phyloP scores from a whole-genome alignment of 139 green algal species.

The Coelastrella sp. region DNA sequence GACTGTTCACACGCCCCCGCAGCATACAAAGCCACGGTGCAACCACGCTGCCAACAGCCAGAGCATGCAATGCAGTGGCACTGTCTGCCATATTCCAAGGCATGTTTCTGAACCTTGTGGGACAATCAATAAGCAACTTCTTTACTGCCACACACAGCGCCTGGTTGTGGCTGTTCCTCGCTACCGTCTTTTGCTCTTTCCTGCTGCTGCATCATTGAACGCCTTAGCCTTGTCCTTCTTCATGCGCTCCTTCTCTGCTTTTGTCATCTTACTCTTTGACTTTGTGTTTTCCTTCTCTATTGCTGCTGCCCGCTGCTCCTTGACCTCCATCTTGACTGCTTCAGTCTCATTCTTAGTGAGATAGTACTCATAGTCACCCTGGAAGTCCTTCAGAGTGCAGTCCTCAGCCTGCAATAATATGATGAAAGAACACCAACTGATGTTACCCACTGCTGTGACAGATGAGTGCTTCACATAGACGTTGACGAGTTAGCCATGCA shows the following conservation, averaged over 20 bases:
- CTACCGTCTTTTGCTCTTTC: conserved; percentile 42
- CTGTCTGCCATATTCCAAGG: too few relatives aligned
- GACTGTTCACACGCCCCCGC: too few relatives aligned
- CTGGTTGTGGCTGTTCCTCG: neutral
- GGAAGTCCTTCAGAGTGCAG: conserved; percentile 86
- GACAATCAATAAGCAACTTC: neutral
- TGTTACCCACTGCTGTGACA: too few relatives aligned
- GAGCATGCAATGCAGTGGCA: too few relatives aligned
- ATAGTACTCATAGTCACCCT: conserved; percentile 95
- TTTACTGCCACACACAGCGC: neutral
- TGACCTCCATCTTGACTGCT: conserved; percentile 75
- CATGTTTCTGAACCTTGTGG: neutral
- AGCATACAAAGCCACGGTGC: too few relatives aligned
- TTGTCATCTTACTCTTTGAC: conserved; percentile 91
- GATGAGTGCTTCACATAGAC: too few relatives aligned
- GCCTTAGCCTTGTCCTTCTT: conserved; percentile 65
- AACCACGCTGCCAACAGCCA: too few relatives aligned
- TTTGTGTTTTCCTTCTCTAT: conserved; percentile 88
- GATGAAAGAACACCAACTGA: too few relatives aligned
- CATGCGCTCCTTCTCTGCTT: conserved; percentile 84
- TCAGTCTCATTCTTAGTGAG: conserved; percentile 89
- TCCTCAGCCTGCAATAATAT: conserved; percentile 76
- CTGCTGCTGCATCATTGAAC: conserved; percentile 52
- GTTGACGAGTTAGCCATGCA: too few relatives aligned
- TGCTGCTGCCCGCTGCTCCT: conserved; percentile 74